A percentile compares a stretch with the other conserved stretches of the same genome.
These are phyloP conservation scores for Penium margaritaceum DNA, from an alignment of 139 green algal species.

Conservation along the genomic window DNA sequence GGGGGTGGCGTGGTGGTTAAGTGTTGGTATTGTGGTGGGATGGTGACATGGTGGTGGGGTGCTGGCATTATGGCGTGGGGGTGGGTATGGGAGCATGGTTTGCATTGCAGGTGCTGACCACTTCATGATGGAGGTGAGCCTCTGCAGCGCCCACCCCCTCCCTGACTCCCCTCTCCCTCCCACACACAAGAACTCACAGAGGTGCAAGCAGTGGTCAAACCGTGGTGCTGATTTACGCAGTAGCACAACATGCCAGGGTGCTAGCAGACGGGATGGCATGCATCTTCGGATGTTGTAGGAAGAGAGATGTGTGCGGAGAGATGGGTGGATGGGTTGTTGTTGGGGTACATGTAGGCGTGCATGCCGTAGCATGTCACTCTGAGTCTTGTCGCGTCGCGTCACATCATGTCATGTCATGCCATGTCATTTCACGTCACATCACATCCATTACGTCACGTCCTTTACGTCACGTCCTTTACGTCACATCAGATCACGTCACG, in stretches of 20 bases:
- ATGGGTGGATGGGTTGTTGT: neutral
- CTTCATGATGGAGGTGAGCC: conserved; percentile 37
- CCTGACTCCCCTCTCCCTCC: neutral
- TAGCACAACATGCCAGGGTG: neutral
- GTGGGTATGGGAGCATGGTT: neutral
- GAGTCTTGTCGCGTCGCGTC: too few species aligned
- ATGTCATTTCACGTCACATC: too few species aligned
- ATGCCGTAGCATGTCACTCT: too few species aligned
- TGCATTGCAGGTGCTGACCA: conserved; percentile 19
- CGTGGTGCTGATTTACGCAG: neutral
- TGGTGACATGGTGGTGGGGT: too few species aligned
- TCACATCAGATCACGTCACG: neutral
- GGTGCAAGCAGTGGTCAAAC: too few species aligned
- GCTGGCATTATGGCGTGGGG: too few species aligned
- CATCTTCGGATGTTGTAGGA: neutral
- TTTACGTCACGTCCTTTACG: too few species aligned
- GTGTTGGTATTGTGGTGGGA: too few species aligned
- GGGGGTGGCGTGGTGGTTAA: too few species aligned
- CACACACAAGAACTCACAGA: too few species aligned
- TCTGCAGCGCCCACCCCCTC: neutral
- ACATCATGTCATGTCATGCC: too few species aligned
- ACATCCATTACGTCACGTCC: too few species aligned
- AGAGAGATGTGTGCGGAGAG: neutral
- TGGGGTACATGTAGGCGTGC: neutral
- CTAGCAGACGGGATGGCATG: neutral